These are phyloP conservation scores for Penicillium occitanis DNA, from an alignment of 2,329 filamentous ascomycete species.

Conservation along the genomic window DNA sequence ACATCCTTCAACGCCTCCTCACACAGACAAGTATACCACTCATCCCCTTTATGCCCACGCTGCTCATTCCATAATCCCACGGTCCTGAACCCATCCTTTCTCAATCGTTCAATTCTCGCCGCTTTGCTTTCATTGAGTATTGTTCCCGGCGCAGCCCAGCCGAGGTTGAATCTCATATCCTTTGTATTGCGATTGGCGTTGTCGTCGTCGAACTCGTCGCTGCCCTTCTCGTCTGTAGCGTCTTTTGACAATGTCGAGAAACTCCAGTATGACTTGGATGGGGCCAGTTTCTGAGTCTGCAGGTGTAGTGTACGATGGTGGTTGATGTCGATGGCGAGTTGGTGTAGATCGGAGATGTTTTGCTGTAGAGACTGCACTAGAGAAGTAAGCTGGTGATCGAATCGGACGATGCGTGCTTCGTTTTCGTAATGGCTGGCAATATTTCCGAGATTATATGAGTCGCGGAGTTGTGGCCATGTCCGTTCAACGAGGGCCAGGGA, in stretches of 20 bases:
- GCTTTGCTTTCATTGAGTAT: conserved; percentile 35
- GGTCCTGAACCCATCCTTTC: conserved; percentile 38
- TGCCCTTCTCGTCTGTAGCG: conserved; percentile 10
- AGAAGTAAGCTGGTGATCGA: conserved; percentile 7
- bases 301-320: conserved; percentile 23
- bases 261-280: conserved; percentile 42
- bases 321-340: conserved; percentile 14
- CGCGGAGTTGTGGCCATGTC: conserved; percentile 5
- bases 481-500: conserved; percentile 5
- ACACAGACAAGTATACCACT: conserved; percentile 41
- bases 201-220: conserved; percentile 10
- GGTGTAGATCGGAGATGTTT: not conserved
- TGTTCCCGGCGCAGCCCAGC: conserved; percentile 19
- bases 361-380: conserved; percentile 1
- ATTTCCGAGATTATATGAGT: not conserved
- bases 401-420: not conserved
- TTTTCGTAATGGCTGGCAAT: not conserved
- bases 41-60: conserved; percentile 39
- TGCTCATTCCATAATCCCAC: conserved; percentile 36
- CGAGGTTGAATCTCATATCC: conserved; percentile 7
- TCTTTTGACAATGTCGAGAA: conserved; percentile 31
- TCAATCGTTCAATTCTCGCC: conserved; percentile 37
- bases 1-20: conserved; percentile 37
- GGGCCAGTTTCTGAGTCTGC: conserved; percentile 30
- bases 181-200: not conserved